A percentile compares a stretch with the other conserved stretches of the same genome.
These are phyloP conservation scores for Sapria himalayana DNA, from an alignment of 345 rosid genomes.

Conservation along the genomic window DNA sequence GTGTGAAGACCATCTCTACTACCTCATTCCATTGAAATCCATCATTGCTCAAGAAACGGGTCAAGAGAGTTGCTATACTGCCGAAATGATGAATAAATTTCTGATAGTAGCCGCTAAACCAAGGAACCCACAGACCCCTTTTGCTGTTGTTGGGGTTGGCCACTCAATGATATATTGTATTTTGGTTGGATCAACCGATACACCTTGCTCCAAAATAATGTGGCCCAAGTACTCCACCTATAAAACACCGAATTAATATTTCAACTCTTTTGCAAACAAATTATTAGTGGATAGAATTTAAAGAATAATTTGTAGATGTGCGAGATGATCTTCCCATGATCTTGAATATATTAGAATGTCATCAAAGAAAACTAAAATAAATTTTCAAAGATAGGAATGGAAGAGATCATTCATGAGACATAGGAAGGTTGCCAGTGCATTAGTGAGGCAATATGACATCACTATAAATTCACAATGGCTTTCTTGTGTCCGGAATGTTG, in stretches of 20 bases:
- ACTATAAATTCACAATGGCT: too few relatives aligned
- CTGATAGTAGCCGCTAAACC: too few relatives aligned
- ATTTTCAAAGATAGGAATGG: too few relatives aligned
- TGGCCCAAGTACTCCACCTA: too few relatives aligned
- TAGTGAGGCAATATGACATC: not conserved
- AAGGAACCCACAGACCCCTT: not conserved
- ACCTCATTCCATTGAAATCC: not conserved
- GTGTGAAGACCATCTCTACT: not conserved
- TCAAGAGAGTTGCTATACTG: not conserved
- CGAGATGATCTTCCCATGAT: not conserved
- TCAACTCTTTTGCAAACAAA: too few relatives aligned
- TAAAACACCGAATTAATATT: too few relatives aligned
- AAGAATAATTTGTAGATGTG: not conserved
- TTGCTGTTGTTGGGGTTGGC: not conserved
- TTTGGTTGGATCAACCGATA: too few relatives aligned
- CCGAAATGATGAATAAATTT: not conserved
- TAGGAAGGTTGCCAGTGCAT: not conserved
- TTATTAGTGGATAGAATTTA: too few relatives aligned
- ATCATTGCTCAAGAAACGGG: not conserved
- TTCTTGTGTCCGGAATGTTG: not conserved
- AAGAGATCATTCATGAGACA: not conserved
- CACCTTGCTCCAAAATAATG: too few relatives aligned
- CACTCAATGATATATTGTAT: too few relatives aligned
- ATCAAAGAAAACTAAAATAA: too few relatives aligned
- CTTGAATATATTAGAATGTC: not conserved